Percentiles rank a stretch among this genome's conserved stretches.
Conservation (phyloP, 805 yeast species). For the Metschnikowia sp. region DNA sequence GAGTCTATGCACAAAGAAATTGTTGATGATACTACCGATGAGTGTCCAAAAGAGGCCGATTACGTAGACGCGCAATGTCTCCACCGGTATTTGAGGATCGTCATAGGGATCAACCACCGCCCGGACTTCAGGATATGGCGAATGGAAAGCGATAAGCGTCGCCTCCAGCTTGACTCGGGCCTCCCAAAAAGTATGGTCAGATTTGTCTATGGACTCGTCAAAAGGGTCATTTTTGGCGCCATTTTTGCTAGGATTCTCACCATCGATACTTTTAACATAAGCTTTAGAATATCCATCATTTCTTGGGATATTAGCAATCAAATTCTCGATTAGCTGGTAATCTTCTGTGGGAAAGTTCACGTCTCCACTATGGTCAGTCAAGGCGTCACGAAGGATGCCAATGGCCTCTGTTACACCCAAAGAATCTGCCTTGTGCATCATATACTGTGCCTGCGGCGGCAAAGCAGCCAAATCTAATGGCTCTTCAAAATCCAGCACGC, state of each 20-base stretch:
- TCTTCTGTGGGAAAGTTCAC: constrained; percentile 32
- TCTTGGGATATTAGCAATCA: constrained; percentile 18
- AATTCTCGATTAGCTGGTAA: constrained; percentile 22
- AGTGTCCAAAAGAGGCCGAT: constrained; percentile 51
- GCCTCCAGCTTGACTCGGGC: constrained; percentile 41
- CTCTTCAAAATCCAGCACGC: constrained; percentile 5
- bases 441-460: constrained; percentile 15
- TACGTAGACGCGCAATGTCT: constrained; percentile 54
- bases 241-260: background rate
- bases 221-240: background rate
- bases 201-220: background rate
- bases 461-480: constrained; percentile 4
- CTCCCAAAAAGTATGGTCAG: constrained; percentile 19
- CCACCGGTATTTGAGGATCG: constrained; percentile 46
- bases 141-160: constrained; percentile 38
- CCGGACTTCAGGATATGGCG: constrained; percentile 66
- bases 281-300: background rate
- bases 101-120: constrained; percentile 61
- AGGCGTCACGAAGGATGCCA: constrained; percentile 30
- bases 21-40: constrained; percentile 53
- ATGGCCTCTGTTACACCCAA: constrained; percentile 25
- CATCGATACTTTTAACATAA: background rate
- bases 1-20: constrained; percentile 54
- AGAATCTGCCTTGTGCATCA: constrained; percentile 29
- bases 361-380: constrained; percentile 30